Percentiles rank a stretch among this genome's conserved stretches.
Conservation (phyloP, 2,329 filamentous ascomycete species). For the Penicillium sp. region DNA sequence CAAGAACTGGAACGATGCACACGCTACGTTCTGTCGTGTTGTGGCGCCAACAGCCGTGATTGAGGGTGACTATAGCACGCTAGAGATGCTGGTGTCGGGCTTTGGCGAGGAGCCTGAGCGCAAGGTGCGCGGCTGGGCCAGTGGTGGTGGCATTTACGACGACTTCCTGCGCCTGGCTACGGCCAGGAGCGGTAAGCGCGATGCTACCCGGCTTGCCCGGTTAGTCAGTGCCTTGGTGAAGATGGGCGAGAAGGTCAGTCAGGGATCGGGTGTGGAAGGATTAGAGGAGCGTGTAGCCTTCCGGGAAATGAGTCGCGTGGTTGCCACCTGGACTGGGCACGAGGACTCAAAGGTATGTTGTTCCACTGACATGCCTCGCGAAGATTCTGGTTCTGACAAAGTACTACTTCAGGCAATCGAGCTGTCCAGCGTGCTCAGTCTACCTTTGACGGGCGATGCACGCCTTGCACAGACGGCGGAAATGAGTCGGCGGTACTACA, state of each 20-base stretch:
- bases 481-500: conserved; percentile 61
- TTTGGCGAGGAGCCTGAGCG: conserved; percentile 57
- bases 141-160: conserved; percentile 71
- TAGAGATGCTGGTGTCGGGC: conserved; percentile 62
- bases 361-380: conserved; percentile 34
- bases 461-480: conserved; percentile 62
- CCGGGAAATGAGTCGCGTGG: conserved; percentile 68
- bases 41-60: conserved; percentile 78
- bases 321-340: conserved; percentile 58
- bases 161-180: conserved; percentile 49
- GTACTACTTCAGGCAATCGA: too few relatives aligned
- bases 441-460: conserved; percentile 60
- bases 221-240: conserved; percentile 42
- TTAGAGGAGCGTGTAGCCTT: conserved; percentile 62
- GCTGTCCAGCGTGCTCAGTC: conserved; percentile 16
- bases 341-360: too few relatives aligned
- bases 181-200: conserved; percentile 32
- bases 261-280: conserved; percentile 45
- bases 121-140: conserved; percentile 62
- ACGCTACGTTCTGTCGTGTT: conserved; percentile 67
- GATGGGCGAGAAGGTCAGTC: conserved; percentile 34
- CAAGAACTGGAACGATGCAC: conserved; percentile 67
- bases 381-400: too few relatives aligned
- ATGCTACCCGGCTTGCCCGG: conserved; percentile 36
- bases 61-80: conserved; percentile 63